Percentiles rank a stretch among this genome's conserved stretches.
These are phyloP conservation scores for Plantago ovata DNA, from an alignment of 257 asterid species.

Conservation along the genomic window DNA sequence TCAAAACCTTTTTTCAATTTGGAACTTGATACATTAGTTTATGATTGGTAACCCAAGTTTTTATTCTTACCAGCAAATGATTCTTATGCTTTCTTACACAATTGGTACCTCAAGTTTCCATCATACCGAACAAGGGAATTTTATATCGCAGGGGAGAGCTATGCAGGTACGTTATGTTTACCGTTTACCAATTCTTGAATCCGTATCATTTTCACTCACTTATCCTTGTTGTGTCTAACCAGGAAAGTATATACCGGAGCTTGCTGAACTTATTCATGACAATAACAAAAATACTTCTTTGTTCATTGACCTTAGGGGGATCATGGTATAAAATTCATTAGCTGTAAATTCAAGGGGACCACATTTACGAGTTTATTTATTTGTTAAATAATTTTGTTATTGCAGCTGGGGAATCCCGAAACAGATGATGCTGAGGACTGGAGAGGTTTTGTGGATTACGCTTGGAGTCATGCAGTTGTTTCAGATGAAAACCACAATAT, in stretches of 20 bases:
- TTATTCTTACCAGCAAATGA: slow-evolving; percentile 58
- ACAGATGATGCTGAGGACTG: slow-evolving; percentile 82
- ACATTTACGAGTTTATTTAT: too few species aligned
- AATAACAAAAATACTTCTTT: slow-evolving; percentile 57
- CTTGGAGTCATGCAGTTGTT: slow-evolving; percentile 96
- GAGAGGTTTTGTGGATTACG: slow-evolving; percentile 88
- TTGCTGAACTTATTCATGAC: slow-evolving; percentile 72
- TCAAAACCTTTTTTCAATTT: too few species aligned
- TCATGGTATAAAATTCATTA: slow-evolving; percentile 48
- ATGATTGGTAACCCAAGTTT: too few species aligned
- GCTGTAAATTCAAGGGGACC: background rate
- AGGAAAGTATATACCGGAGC: slow-evolving; percentile 87
- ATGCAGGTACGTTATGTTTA: slow-evolving; percentile 52
- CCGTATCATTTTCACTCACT: background rate
- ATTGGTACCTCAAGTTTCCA: slow-evolving; percentile 86
- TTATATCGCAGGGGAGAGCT: slow-evolving; percentile 89
- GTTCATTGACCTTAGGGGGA: slow-evolving; percentile 74
- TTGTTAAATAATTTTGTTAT: background rate
- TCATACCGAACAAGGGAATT: slow-evolving; percentile 48
- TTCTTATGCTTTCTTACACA: slow-evolving; percentile 71
- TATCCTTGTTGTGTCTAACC: slow-evolving; percentile 8
- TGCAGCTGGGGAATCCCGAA: slow-evolving; percentile 87
- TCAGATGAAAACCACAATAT: slow-evolving; percentile 82
- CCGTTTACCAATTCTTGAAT: slow-evolving; percentile 1
- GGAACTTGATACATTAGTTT: too few species aligned